phyloP scores from a whole-genome alignment of 2,329 filamentous ascomycete species.

The Westerdykella sp. region DNA sequence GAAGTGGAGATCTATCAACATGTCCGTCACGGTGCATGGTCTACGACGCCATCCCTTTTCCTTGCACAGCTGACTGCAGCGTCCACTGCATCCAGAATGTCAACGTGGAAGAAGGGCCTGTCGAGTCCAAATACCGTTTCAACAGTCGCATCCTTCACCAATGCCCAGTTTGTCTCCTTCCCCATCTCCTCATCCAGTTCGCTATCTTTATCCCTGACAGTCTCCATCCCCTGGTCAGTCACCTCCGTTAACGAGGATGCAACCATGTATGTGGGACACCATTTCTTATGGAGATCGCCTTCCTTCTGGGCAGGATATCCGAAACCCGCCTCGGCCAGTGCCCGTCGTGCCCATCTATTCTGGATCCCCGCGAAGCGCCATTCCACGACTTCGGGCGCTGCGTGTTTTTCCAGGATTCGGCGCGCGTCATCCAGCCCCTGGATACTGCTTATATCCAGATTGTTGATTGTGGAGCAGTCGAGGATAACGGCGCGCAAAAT shows the following conservation, averaged over 20 bases:
- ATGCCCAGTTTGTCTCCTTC: too few species aligned
- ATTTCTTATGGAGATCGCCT: conserved; percentile 6
- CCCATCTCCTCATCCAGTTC: too few species aligned
- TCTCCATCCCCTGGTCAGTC: too few species aligned
- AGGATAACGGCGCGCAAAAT: conserved; percentile 50
- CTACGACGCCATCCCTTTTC: too few species aligned
- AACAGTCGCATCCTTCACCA: too few species aligned
- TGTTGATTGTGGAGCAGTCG: conserved; percentile 52
- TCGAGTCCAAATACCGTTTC: too few species aligned
- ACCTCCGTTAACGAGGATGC: conserved; percentile 7
- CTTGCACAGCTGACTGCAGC: too few species aligned
- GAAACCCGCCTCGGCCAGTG: conserved; percentile 50
- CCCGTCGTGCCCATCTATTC: conserved; percentile 53
- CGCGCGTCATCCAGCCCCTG: conserved; percentile 52
- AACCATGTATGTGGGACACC: conserved; percentile 23
- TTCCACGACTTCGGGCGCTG: conserved; percentile 34
- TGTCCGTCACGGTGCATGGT: too few species aligned
- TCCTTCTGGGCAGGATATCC: conserved; percentile 36
- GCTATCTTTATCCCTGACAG: too few species aligned
- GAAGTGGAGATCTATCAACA: too few species aligned
- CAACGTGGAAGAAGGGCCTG: too few species aligned
- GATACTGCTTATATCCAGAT: conserved; percentile 51
- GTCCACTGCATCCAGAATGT: too few species aligned
- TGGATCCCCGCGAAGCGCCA: conserved; percentile 48
- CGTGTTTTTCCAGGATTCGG: conserved; percentile 49